Evolutionary conservation across 129 eudicot genomes (phyloP).

Genomic region (Arctium lappa): DNA sequence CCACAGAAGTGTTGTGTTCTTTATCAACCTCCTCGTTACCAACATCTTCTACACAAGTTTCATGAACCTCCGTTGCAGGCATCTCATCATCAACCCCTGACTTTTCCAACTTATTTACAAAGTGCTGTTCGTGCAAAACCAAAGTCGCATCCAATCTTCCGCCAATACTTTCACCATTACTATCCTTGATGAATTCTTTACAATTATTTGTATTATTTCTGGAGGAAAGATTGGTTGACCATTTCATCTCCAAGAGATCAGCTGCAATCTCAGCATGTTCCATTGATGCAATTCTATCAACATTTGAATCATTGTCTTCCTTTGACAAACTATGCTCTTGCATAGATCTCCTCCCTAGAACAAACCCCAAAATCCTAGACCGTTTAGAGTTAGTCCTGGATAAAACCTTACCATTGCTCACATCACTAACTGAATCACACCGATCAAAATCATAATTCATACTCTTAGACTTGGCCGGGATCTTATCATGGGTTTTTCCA

Average conservation of each 20-base stretch:
- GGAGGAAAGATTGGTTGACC: conserved; percentile 70
- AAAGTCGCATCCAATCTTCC: conserved; percentile 32
- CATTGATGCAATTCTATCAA: conserved; percentile 42
- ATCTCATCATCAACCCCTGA: conserved; percentile 9
- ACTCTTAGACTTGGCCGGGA: conserved; percentile 51
- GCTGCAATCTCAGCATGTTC: conserved; percentile 95
- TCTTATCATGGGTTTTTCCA: conserved; percentile 29
- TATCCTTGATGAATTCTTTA: conserved; percentile 18
- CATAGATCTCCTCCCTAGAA: conserved; percentile 58
- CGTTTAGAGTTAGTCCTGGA: conserved; percentile 43
- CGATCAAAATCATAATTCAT: conserved; percentile 42
- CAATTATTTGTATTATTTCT: background rate
- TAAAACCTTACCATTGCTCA: conserved; percentile 32
- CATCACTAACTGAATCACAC: conserved; percentile 36
- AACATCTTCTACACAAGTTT: conserved; percentile 22
- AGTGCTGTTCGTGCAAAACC: conserved; percentile 33
- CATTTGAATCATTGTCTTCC: conserved; percentile 33
- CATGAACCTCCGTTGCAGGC: conserved; percentile 20
- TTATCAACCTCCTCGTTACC: conserved; percentile 26
- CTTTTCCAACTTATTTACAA: conserved; percentile 25
- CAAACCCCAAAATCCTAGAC: conserved; percentile 60
- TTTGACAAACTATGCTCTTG: conserved; percentile 33
- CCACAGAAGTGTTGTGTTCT: conserved; percentile 9
- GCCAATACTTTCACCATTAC: conserved; percentile 17
- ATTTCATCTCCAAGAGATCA: conserved; percentile 80